Evolutionary conservation across 192 early-diverging fungal genomes (phyloP), one percentile per base, ranked within the genome.

Genomic region (Dimargaris verticillata): DNA sequence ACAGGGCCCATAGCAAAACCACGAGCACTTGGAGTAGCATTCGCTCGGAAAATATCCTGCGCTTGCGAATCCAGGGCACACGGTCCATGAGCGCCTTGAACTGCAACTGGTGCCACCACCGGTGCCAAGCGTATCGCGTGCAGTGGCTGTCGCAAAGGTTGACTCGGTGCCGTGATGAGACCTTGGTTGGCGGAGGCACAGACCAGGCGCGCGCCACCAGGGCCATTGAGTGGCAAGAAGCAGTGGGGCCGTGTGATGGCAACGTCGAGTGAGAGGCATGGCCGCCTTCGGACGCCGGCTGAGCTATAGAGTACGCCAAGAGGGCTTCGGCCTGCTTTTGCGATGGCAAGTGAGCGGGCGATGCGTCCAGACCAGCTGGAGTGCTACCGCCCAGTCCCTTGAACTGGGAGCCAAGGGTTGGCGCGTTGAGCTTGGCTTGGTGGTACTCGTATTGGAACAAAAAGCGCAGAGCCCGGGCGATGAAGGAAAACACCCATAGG

Each of bases 381-480:
- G 15, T 33, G 17, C 25, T 20, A n/a, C 5, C 2, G 20, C 11
- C 14, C 33, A 38, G 33, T 7, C 33, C 33, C 22, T 20, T 43
- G 33, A 43, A 20, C 57, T 43, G 57, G n/a, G 17, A 42, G 43
- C 42, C 57, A 20, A 59, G 43, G 22, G 38, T 43, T 3, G 57
- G 57, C 15, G 57, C 57, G n/a, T 33, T 15, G 17, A 59, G 43
- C 25, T 59, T 59, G 20, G 57, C 57, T 22, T 59, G 57, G 41
- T 59, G 57, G 57, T 59, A 59, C n/a, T 59, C 57, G 57, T 59
- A 59, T 44, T 59, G 57, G 57, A 59, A 59, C 20, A 59, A 33
- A 25, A 59, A 59, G 57, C 57, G 57, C 43, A 59, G 43, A 17
- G n/a, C 29, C 6, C 57, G 57, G 20, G 57, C 57, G 43, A 59